Percentiles rank a stretch among this genome's conserved stretches.
These are phyloP conservation scores for Fusarium siculi DNA, from an alignment of 2,329 filamentous ascomycete species.

Conservation along the genomic window DNA sequence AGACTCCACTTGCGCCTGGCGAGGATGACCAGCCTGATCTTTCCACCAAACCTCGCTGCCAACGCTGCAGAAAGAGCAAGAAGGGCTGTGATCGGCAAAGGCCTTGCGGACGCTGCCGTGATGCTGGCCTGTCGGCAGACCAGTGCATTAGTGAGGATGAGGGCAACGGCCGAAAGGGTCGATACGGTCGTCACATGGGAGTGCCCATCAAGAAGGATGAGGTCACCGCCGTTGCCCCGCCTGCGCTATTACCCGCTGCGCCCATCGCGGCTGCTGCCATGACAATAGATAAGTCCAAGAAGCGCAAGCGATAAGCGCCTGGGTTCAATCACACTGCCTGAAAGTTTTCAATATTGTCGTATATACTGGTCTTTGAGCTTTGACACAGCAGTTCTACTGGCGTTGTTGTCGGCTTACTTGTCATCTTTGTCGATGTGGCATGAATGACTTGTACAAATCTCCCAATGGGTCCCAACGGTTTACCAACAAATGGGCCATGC, in stretches of 20 bases:
- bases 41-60: slow-evolving; percentile 95
- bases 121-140: slow-evolving; percentile 92
- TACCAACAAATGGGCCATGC: slow-evolving; percentile 9
- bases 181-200: slow-evolving; percentile 81
- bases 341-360: slow-evolving; percentile 11
- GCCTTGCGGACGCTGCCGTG: slow-evolving; percentile 93
- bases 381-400: slow-evolving; percentile 10
- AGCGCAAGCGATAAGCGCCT: slow-evolving; percentile 65
- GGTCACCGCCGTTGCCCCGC: slow-evolving; percentile 50
- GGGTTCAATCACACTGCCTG: background rate
- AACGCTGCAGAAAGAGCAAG: slow-evolving; percentile 99
- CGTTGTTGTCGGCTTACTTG: slow-evolving; percentile 25
- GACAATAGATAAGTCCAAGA: slow-evolving; percentile 67
- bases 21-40: slow-evolving; percentile 91
- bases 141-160: slow-evolving; percentile 98
- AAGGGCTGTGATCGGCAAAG: slow-evolving; percentile 98
- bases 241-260: slow-evolving; percentile 56
- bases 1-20: slow-evolving; percentile 66
- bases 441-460: slow-evolving; percentile 24
- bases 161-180: slow-evolving; percentile 94
- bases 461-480: slow-evolving; percentile 7
- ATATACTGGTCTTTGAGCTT: slow-evolving; percentile 26
- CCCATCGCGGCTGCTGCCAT: slow-evolving; percentile 53
- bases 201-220: slow-evolving; percentile 72
- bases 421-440: slow-evolving; percentile 18